Conservation (phyloP, 306 rosid genomes). For the Inga oerstediana region DNA sequence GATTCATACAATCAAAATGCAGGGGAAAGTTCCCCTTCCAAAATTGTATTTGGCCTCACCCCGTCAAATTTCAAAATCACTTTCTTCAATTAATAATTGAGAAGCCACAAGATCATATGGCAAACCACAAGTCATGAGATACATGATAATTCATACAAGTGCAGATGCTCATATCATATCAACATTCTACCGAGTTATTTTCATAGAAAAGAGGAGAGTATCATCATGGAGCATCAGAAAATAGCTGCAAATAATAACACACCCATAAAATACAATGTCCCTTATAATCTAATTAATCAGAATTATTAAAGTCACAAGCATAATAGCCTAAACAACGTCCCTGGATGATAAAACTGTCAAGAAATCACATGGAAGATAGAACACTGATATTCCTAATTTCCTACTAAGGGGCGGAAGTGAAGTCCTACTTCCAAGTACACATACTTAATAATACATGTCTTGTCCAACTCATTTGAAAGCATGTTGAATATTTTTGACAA, state of each 20-base stretch:
- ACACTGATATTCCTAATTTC: neutral
- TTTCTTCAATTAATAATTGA: neutral
- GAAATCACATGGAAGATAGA: neutral
- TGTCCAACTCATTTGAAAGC: neutral
- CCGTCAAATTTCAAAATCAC: conserved; percentile 10
- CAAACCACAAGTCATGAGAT: neutral
- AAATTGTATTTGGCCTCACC: conserved; percentile 23
- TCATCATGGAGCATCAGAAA: conserved; percentile 9
- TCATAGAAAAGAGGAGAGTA: neutral
- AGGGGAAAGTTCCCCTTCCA: conserved; percentile 1
- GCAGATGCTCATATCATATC: conserved; percentile 2
- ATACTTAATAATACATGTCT: neutral
- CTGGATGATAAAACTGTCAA: neutral
- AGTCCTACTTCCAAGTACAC: neutral
- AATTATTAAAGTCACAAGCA: neutral
- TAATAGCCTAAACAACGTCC: neutral
- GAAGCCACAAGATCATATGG: neutral
- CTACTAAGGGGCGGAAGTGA: neutral
- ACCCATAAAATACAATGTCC: neutral
- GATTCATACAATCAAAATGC: conserved; percentile 28
- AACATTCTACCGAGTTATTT: neutral
- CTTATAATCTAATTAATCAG: neutral
- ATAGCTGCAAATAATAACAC: neutral
- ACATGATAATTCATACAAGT: neutral
- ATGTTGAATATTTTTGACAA: neutral